Evolutionary conservation across 2,329 filamentous ascomycete genomes (phyloP), one percentile per base, ranked within the genome.

Genomic region (Drechslerella coelobrocha): DNA sequence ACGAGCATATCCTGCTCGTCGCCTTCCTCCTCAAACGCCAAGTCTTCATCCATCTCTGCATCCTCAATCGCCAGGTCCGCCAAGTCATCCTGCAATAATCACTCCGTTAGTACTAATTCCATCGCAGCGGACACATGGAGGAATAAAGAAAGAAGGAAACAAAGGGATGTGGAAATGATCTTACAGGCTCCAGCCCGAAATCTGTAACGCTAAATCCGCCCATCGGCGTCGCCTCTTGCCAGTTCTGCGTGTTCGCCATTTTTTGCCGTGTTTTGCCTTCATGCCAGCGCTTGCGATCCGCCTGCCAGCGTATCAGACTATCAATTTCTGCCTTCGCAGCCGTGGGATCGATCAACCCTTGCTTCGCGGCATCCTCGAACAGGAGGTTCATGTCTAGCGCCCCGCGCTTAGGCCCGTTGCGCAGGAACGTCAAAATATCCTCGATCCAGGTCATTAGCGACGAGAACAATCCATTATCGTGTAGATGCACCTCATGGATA

Each of bases 371-470:
- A 24, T 91, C 91, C 73, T 91, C 88, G 77, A 97, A 93, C 21
- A 99, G 82, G 0, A 91, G 92, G 75, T 99, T 97, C 82, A 99
- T 92, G 77, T 99, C 92, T 19, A 99, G 82, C 73, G 89, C 93
- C 37, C 92, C 92, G 55, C 91, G 91, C 74, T 84, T 85, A 0
- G 92, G 94, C 0, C 94, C 94, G 73, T 92, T 88, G 48, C 93
- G 87, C 29, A 99, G 82, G 80, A 97, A 99, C 72, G 94, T 90
- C 4, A 99, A 85, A 66, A 99, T 97, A 34, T 89, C 90, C 80
- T 99, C 94, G 48, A 97, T 88, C 94, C 94, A 97, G 24, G 88
- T 88, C 94, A 99, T 99, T 55, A 99, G 84, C 76, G 95, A 90
- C 34, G 92, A 92, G 76, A 99, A 99, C 0, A 99, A 85, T 0